phyloP scores from a whole-genome alignment of 805 yeast genomes.

The Sugiyamaella chiloensis region DNA sequence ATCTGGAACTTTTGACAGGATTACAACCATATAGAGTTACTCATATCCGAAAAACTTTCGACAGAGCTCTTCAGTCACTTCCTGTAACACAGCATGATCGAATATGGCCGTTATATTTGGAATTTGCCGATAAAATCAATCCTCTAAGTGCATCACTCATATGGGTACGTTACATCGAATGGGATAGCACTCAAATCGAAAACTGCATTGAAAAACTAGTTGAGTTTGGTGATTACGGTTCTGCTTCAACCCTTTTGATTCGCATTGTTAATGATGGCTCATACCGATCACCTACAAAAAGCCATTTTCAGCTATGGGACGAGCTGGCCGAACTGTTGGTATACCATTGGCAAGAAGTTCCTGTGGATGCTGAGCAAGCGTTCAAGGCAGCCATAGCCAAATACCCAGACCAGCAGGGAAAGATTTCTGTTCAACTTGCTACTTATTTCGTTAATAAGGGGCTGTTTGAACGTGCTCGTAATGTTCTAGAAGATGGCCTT shows the following conservation, averaged over 20 bases:
- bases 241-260: slow-evolving; percentile 38
- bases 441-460: slow-evolving; percentile 44
- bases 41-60: slow-evolving; percentile 44
- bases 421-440: slow-evolving; percentile 47
- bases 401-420: slow-evolving; percentile 61
- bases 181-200: slow-evolving; percentile 28
- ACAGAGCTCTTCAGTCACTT: slow-evolving; percentile 46
- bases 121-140: slow-evolving; percentile 49
- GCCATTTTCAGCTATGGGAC: slow-evolving; percentile 48
- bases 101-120: slow-evolving; percentile 54
- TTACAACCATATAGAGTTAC: slow-evolving; percentile 29
- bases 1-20: slow-evolving; percentile 41
- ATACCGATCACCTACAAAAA: slow-evolving; percentile 39
- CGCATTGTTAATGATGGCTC: slow-evolving; percentile 35
- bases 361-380: slow-evolving; percentile 37
- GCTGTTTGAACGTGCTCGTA: slow-evolving; percentile 39
- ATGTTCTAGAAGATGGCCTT: slow-evolving; percentile 49
- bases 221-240: slow-evolving; percentile 24
- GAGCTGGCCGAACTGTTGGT: slow-evolving; percentile 45
- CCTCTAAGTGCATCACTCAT: slow-evolving; percentile 34
- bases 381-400: slow-evolving; percentile 36
- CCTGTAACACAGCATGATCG: slow-evolving; percentile 52
- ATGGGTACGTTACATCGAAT: slow-evolving; percentile 35
- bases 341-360: slow-evolving; percentile 25
- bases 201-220: slow-evolving; percentile 27